These are phyloP conservation scores for Tricholoma terreum DNA, from an alignment of 768 basidiomycete genomes.

Conservation along the genomic window DNA sequence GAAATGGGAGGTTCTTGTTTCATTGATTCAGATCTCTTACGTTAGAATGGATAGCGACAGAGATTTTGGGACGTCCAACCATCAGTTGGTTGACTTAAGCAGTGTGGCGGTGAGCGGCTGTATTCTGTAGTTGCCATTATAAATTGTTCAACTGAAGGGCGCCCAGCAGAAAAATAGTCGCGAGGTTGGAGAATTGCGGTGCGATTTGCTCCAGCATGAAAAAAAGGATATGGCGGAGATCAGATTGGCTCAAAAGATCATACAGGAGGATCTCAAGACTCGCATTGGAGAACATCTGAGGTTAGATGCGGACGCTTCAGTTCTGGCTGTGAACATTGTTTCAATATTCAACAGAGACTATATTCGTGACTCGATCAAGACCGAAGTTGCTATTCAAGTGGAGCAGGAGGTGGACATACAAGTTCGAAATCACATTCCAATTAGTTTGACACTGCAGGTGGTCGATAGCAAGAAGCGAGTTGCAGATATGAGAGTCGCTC, in stretches of 20 bases:
- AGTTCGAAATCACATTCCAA: constrained; percentile 46
- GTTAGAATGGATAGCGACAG: constrained; percentile 21
- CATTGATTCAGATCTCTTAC: not conserved
- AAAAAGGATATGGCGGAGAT: constrained; percentile 16
- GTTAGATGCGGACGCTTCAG: constrained; percentile 19
- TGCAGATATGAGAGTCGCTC: constrained; percentile 39
- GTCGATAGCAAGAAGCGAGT: constrained; percentile 43
- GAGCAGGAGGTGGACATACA: constrained; percentile 46
- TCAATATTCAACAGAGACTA: constrained; percentile 9
- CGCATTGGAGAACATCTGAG: constrained; percentile 25
- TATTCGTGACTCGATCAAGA: constrained; percentile 37
- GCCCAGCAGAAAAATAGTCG: constrained; percentile 8
- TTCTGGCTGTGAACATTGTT: not conserved
- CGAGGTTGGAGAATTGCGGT: constrained; percentile 17
- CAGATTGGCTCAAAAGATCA: constrained; percentile 24
- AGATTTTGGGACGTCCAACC: constrained; percentile 28
- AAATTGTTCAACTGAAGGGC: not conserved
- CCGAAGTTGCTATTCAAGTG: constrained; percentile 42
- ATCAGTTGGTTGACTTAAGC: constrained; percentile 26
- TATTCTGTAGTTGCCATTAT: not conserved
- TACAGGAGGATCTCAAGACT: constrained; percentile 21
- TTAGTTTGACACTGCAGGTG: constrained; percentile 42
- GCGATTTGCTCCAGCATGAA: constrained; percentile 16
- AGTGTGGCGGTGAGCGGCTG: constrained; percentile 24
- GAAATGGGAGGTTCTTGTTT: too few relatives aligned